Base-by-base conservation (phyloP, 768 basidiomycete species). In the Mycena polygramma region DNA sequence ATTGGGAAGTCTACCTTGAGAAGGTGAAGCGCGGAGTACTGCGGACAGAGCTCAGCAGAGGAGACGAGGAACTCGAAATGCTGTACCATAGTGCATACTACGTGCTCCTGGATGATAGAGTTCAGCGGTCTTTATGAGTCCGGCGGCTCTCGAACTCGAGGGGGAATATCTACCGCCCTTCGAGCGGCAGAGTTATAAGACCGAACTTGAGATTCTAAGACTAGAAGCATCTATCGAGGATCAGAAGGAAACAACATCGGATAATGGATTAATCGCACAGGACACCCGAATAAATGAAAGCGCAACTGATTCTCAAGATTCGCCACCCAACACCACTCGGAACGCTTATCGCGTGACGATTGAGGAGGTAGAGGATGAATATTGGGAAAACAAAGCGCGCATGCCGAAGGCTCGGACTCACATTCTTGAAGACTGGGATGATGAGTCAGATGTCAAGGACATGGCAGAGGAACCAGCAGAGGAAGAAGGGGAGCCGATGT, bases 321-420 rank as follows among this genome's bases (percentile, higher is more conserved):
- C n/a, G n/a, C n/a, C n/a, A n/a, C 30, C 30, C 30, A 30, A 30
- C 2, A 30, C 30, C 30, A 6, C 6, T 6, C 30, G 30, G 30
- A 30, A 30, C 19, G 13, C 14, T 26, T 30, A 30, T 30, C 30
- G 17, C 1, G 26, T 49, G 30, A 1, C 19, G 2, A 15, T 48
- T 7, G 46, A 61, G 15, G 59, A 61, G 17, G 19, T 61, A 0
- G 48, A 61, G 14, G 59, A 61, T 14, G 30, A 61, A 13, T 55
- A 55, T 20, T 55, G 54, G 54, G 36, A 4, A 6, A 13, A n/a
- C 7, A 15, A 55, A 7, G 57, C 57, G 24, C 4, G 15, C 1
- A 58, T 58, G 57, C 57, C 57, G 0, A 58, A 58, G 26, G 57
- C 57, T 30, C 30, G 30, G n/a, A n/a, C 30, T 30, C 30, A 6